Evolutionary conservation across 202 grass and related monocot species (phyloP).

Genomic region (Eragrostis tef): DNA sequence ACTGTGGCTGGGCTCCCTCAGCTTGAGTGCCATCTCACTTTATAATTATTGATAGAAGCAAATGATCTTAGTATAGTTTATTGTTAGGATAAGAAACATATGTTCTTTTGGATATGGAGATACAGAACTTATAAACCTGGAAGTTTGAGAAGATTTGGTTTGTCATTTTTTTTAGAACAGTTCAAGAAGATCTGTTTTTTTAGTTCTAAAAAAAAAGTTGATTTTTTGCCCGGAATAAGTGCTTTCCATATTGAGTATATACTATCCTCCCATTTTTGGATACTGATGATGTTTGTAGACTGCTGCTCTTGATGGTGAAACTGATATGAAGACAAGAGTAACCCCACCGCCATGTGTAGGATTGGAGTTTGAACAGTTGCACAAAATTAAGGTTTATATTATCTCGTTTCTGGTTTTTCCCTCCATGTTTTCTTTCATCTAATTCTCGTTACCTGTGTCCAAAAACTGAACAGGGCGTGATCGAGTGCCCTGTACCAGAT

Average conservation of each 20-base stretch:
- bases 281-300: conserved; percentile 63
- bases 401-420: conserved; percentile 26
- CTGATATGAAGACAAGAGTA: conserved; percentile 87
- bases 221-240: not conserved
- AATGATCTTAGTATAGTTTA: too few species aligned
- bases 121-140: conserved; percentile 16
- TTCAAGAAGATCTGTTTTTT: not conserved
- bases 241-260: conserved; percentile 20
- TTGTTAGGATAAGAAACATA: not conserved
- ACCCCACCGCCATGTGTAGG: conserved; percentile 74
- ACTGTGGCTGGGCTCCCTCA: not conserved
- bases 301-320: conserved; percentile 97
- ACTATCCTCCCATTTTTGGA: conserved; percentile 32
- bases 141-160: not conserved
- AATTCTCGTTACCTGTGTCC: conserved; percentile 43
- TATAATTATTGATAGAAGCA: not conserved
- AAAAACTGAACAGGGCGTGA: conserved; percentile 79
- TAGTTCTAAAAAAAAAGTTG: not conserved
- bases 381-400: conserved; percentile 82
- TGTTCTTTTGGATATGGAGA: not conserved
- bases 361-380: conserved; percentile 77
- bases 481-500: conserved; percentile 86
- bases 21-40: too few species aligned
- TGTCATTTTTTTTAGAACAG: conserved; percentile 26
- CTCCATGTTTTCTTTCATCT: conserved; percentile 37